Evolutionary conservation across 306 rosid genomes (phyloP).

Genomic region (Malus asiatica): DNA sequence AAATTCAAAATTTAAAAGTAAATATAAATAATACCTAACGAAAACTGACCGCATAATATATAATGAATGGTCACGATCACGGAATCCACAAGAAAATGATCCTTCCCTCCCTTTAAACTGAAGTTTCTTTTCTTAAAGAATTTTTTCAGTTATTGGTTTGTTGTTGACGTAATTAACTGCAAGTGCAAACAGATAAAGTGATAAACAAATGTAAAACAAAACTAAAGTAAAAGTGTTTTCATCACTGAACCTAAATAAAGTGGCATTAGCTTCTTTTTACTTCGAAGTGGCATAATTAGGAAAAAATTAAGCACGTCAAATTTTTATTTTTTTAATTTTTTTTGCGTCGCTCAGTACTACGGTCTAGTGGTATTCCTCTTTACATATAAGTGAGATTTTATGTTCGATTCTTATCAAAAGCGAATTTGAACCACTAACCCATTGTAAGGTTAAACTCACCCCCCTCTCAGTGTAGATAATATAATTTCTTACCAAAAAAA

Average conservation of each 20-base stretch:
- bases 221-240: neutral
- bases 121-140: neutral
- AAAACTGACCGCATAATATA: too few species aligned
- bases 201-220: neutral
- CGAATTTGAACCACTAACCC: too few species aligned
- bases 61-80: too few species aligned
- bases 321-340: neutral
- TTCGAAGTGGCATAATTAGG: neutral
- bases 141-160: neutral
- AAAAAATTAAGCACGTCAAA: neutral
- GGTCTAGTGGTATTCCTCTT: too few species aligned
- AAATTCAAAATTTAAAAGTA: too few species aligned
- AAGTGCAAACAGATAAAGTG: neutral
- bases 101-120: neutral
- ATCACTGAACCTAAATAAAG: neutral
- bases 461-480: too few species aligned
- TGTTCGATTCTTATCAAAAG: rapidly evolving
- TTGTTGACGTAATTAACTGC: neutral
- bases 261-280: neutral
- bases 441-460: too few species aligned
- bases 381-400: too few species aligned
- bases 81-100: too few species aligned
- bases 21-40: too few species aligned
- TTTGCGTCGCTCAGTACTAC: too few species aligned
- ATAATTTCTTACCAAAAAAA: too few species aligned